Evolutionary conservation across 1,284 basidiomycete species (phyloP), one percentile per base, ranked within the genome.

Genomic region (Ustilago vetiveriae): DNA sequence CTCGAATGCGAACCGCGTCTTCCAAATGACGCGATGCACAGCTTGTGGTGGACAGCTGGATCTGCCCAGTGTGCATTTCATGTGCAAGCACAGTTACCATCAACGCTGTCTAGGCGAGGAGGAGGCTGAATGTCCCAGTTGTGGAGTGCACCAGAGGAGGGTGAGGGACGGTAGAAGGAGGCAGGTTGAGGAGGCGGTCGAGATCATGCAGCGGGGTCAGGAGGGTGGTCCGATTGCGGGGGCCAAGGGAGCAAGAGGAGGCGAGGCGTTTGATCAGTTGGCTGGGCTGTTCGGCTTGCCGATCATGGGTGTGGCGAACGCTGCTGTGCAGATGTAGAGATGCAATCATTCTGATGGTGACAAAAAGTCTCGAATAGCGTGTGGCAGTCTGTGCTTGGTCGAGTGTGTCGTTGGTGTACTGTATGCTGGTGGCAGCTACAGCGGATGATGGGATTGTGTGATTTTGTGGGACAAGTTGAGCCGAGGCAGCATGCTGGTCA

Each of bases 31-130:
- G 4, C 86, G 92, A 35, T 98, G 95, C 82, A 89, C 92, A 14
- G 86, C 89, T 5, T 98, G 96, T 81, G 87, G 88, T 16, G 91
- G 89, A 0, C 90, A 91, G 75, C 87, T 98, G 58, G 94, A 97
- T 81, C 86, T 97, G 17, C 95, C 95, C 0, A 90, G 88, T 57
- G 87, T 98, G 4, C 94, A 98, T 83, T 98, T 98, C 79, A 96
- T 98, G 94, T 98, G 94, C 83, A 90, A 91, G 78, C 95, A 98
- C 82, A 93, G 90, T 64, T 98, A 92, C 84, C 96, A 98, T 81
- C 92, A 95, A 82, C 33, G 67, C 10, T 77, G 74, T 43, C 49
- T 79, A 22, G 72, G 72, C 16, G 71, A 73, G 33, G 60, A 50
- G 5, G 73, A 70, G 64, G 88, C 89, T 0, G 91, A 95, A 79